phyloP scores from a whole-genome alignment of 352 stramenopile genomes.

The Pythium chondricola region DNA sequence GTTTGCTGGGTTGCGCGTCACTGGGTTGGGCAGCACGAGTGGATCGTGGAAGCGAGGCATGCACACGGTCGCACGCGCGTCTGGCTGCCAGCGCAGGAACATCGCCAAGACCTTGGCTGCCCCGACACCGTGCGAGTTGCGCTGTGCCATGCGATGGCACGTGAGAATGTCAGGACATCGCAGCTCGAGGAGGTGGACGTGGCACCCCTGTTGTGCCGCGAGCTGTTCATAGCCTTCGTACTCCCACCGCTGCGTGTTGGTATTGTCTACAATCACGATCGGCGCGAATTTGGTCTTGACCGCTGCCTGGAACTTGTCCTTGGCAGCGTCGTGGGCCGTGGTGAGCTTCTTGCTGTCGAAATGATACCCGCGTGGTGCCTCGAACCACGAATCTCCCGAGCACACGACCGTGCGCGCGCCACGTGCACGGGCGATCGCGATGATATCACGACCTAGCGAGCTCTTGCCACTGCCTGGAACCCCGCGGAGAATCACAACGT shows the following conservation, averaged over 20 bases:
- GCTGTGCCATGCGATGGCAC: constrained; percentile 42
- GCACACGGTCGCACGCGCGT: constrained; percentile 30
- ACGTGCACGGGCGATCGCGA: constrained; percentile 25
- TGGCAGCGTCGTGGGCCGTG: constrained; percentile 42
- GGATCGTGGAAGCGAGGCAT: constrained; percentile 39
- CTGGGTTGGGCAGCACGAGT: constrained; percentile 37
- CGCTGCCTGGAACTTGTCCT: constrained; percentile 30
- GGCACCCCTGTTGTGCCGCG: neutral
- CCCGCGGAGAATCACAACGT: constrained; percentile 59
- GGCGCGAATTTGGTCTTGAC: constrained; percentile 13
- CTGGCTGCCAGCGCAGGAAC: constrained; percentile 56
- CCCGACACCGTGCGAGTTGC: constrained; percentile 64
- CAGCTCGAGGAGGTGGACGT: constrained; percentile 41
- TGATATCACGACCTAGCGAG: constrained; percentile 37
- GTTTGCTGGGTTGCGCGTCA: constrained; percentile 33
- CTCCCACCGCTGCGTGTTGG: constrained; percentile 62
- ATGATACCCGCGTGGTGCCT: constrained; percentile 50
- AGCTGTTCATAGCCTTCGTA: constrained; percentile 46
- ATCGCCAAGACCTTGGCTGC: constrained; percentile 60
- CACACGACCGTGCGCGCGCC: constrained; percentile 26
- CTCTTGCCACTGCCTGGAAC: constrained; percentile 76
- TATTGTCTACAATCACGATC: constrained; percentile 72
- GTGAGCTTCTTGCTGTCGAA: constrained; percentile 50
- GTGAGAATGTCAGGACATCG: constrained; percentile 37
- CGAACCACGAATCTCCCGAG: constrained; percentile 67